These are phyloP conservation scores for Vanderwaltozyma tropicalis DNA, from an alignment of 805 yeast species.

Conservation along the genomic window DNA sequence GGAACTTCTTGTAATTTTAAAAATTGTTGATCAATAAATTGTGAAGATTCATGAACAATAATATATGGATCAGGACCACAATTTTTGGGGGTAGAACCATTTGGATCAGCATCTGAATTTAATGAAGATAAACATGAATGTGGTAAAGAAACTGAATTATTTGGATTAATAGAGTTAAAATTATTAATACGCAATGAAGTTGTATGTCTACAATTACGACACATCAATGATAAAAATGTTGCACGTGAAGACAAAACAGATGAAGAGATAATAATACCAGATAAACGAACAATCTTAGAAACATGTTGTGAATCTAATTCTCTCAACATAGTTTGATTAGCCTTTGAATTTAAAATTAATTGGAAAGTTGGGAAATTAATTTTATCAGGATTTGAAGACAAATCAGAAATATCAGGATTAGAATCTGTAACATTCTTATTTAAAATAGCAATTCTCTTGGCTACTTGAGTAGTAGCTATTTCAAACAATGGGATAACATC, in stretches of 20 bases:
- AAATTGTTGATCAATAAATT: conserved; percentile 91
- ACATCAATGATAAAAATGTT: conserved; percentile 69
- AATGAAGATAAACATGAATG: conserved; percentile 25
- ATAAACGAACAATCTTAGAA: conserved; percentile 77
- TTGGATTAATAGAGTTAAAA: conserved; percentile 26
- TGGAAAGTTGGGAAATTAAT: conserved; percentile 70
- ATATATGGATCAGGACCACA: conserved; percentile 93
- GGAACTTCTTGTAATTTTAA: conserved; percentile 94
- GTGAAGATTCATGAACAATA: conserved; percentile 85
- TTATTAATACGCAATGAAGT: conserved; percentile 39
- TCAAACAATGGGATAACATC: conserved; percentile 84
- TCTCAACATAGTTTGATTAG: conserved; percentile 64
- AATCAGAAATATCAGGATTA: conserved; percentile 4
- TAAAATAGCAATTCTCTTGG: conserved; percentile 50
- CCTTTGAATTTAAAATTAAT: conserved; percentile 61
- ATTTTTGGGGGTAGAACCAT: conserved; percentile 14
- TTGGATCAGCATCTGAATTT: conserved; percentile 5
- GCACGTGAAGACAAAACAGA: conserved; percentile 85
- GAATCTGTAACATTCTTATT: conserved; percentile 10
- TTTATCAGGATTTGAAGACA: conserved; percentile 13
- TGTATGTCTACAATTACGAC: conserved; percentile 80
- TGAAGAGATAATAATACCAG: conserved; percentile 89
- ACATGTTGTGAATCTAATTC: conserved; percentile 80
- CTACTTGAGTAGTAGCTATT: conserved; percentile 73
- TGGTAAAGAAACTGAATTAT: conserved; percentile 22